Base-by-base conservation (phyloP, 306 rosid genomes). In the Quercus glauca region DNA sequence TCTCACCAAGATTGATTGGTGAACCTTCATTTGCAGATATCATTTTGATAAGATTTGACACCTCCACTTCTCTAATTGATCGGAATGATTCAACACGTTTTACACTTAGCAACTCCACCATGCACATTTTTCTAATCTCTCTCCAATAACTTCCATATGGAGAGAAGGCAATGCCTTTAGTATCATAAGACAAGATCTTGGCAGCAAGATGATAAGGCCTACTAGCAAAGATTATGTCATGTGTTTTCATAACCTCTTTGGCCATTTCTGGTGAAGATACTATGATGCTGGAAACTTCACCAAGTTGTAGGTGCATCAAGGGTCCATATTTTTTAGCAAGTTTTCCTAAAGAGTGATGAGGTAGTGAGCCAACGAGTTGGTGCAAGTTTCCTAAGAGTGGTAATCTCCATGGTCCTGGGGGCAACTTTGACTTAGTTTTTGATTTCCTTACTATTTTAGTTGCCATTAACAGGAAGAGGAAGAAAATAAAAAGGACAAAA, bases 221-320 rank as follows among this genome's bases (percentile, higher is more conserved):
- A 49, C 15, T 49, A 49, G 53, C 53, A 49, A 49, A 26, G 80
- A 80, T 28, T 83, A 49, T 49, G 15, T 49, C 53, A 73, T 86
- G 84, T 25, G 87, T 78, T 65, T 81, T 86, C 82, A 83, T 64
- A 0, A 86, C 55, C 10, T 86, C 86, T 81, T 73, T 81, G 57
- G 86, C 90, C 41, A 82, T 57, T 74, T 82, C 76, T 6, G 90
- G 81, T 0, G 86, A 82, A 55, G 90, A 87, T 6, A 84, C 79
- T 9, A 84, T 64, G 13, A 74, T 55, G 53, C 11, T 12, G 14
- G 76, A 72, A 52, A 52, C 41, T 72, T 72, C 14, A 26, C 84
- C 86, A 37, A 82, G 82, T 56, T 84, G 68, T 37, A 73, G 73
- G 1, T 84, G 87, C 84, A 82, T 56, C n/a, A 80, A 41, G 53